A percentile compares a stretch with the other conserved stretches of the same genome.
Conservation (phyloP, 2,329 filamentous ascomycete genomes). For the Rhexocercosporidium sp. region DNA sequence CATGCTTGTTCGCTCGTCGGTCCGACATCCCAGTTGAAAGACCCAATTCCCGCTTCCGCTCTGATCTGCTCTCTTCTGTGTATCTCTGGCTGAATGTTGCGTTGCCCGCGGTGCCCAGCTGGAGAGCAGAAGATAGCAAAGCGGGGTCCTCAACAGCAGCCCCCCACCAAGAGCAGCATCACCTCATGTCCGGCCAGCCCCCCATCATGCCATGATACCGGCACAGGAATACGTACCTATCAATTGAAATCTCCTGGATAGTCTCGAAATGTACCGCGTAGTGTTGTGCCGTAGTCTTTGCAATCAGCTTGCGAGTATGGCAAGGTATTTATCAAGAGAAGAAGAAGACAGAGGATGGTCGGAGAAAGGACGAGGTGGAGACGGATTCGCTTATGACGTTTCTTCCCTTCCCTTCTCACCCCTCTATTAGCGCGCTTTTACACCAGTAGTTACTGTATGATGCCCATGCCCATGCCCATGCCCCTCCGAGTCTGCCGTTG, state of each 20-base stretch:
- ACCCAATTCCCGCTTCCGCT: background rate
- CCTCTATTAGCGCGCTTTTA: constrained; percentile 31
- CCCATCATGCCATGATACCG: background rate
- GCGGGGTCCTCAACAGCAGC: constrained; percentile 6
- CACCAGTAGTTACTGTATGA: too few relatives aligned
- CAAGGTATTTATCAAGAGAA: background rate
- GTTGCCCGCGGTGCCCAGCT: constrained; percentile 1
- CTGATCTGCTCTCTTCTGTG: background rate
- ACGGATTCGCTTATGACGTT: too few relatives aligned
- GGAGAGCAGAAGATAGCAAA: background rate
- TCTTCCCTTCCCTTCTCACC: constrained; percentile 14
- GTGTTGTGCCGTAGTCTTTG: background rate
- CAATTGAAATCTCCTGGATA: constrained; percentile 18
- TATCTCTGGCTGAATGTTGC: constrained; percentile 4
- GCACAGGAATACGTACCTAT: constrained; percentile 20
- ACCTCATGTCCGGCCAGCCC: background rate
- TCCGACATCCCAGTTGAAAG: background rate
- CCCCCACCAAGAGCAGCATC: background rate
- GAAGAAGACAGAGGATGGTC: constrained; percentile 8
- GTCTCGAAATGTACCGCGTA: background rate
- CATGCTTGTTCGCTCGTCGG: background rate
- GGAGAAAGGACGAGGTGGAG: constrained; percentile 4
- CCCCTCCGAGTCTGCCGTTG: constrained; percentile 14
- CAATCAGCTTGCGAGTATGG: too few relatives aligned
- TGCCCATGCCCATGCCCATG: too few relatives aligned